These are phyloP conservation scores for Pestalotiopsis sp. DNA, from an alignment of 2,329 filamentous ascomycete species.

Conservation along the genomic window DNA sequence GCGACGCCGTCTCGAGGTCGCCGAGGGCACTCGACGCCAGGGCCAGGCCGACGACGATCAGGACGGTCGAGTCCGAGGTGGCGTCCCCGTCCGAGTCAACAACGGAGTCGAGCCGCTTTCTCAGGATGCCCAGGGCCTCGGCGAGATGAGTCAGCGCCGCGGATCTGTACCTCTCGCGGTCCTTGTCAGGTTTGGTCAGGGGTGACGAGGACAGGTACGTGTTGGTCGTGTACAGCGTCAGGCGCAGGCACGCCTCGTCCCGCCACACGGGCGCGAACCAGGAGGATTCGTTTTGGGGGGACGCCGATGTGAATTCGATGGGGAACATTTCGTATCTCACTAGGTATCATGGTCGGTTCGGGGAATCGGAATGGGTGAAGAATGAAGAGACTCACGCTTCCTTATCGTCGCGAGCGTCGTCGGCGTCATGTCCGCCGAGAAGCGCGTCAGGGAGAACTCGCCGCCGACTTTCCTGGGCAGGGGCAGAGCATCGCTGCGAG, in stretches of 20 bases:
- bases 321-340: constrained; percentile 5
- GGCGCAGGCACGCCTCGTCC: constrained; percentile 1
- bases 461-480: constrained; percentile 6
- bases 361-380: neutral
- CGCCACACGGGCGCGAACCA: constrained; percentile 6
- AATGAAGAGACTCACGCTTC: neutral
- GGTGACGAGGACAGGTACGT: neutral
- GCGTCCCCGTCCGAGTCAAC: neutral
- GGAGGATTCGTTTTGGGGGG: neutral
- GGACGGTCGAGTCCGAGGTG: constrained; percentile 3
- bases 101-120: neutral
- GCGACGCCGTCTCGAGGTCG: neutral
- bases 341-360: neutral
- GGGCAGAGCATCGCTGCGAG: neutral
- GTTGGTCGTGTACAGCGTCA: constrained; percentile 4
- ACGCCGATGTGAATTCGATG: neutral
- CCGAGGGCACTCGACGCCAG: neutral
- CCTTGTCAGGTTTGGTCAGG: neutral
- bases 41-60: constrained; percentile 5
- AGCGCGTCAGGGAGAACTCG: neutral
- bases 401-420: neutral
- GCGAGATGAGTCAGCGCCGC: neutral
- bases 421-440: constrained; percentile 1
- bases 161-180: neutral
- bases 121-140: neutral